Percentiles rank a stretch among this genome's conserved stretches.
Evolutionary conservation across 192 early-diverging fungal genomes (phyloP).

Genomic region (Allomyces javanicus): DNA sequence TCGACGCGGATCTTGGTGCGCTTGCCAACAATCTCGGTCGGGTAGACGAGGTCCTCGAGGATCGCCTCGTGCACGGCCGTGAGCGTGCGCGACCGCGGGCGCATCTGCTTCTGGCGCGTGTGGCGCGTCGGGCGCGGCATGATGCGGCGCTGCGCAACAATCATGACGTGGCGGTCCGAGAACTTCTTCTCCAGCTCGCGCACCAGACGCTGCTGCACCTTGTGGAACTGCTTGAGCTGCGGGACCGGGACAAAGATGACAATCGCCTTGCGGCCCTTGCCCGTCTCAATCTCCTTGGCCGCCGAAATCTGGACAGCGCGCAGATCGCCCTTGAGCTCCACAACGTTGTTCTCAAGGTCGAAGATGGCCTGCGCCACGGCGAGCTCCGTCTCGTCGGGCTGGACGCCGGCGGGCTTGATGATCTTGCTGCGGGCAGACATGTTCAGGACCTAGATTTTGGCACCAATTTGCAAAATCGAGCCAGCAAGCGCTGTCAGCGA

Average conservation of each 20-base stretch:
- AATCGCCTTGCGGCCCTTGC: constrained; percentile 88
- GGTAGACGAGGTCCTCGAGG: constrained; percentile 94
- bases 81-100: constrained; percentile 90
- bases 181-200: constrained; percentile 99
- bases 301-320: constrained; percentile 79
- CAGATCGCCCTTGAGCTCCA: constrained; percentile 93
- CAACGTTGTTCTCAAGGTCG: constrained; percentile 86
- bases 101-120: constrained; percentile 73
- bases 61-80: constrained; percentile 91
- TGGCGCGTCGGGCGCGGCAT: constrained; percentile 78
- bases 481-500: too few species aligned
- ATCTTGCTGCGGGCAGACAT: constrained; percentile 38
- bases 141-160: constrained; percentile 87
- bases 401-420: constrained; percentile 29
- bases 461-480: too few species aligned
- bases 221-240: constrained; percentile 81
- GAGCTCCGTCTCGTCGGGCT: constrained; percentile 72
- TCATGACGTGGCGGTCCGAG: constrained; percentile 94
- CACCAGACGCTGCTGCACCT: constrained; percentile 85
- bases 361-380: constrained; percentile 86
- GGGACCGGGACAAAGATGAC: constrained; percentile 96
- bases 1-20: constrained; percentile 90
- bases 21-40: constrained; percentile 98
- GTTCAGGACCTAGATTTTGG: not conserved
- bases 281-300: constrained; percentile 91